Base-by-base conservation (phyloP, 345 rosid genomes). In the Aegle marmelos region DNA sequence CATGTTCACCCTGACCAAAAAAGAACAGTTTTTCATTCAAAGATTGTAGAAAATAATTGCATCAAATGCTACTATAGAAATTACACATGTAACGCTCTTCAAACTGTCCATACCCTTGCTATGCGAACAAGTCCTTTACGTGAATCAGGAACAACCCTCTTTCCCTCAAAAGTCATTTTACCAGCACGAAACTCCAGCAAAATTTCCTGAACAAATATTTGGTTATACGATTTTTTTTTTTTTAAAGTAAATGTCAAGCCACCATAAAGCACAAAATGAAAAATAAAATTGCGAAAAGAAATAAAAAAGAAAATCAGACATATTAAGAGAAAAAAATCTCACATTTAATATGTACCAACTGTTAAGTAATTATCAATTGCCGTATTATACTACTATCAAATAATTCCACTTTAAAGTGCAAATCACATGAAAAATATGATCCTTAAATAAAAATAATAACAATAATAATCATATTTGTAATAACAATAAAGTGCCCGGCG, bases 171-270 rank as follows among this genome's bases (percentile, higher is more conserved):
- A 73, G 68, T 41, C 98, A 96, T 94, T 87, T 94, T 96, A 76
- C 99, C 99, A 74, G 99, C 98, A 79, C 98, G 98, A 85, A 96
- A 96, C 88, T 96, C 98, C 77, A 96, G 77, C 93, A 96, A 80
- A 61, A 77, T 81, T 78, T 89, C 95, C 95, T 90, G 92, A 78
- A 73, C 80, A 75, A 85, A 72, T 6, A 63, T 25, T 48, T 7
- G 5, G 22, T 53, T 60, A 25, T n/a, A 73, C 36, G 54, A 60
- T 36, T 4, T 16, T 16, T 4, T 24, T n/a, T n/a, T n/a, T n/a
- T n/a, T n/a, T n/a, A 22, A 22, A 60, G 48, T 16, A 59, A 58
- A 19, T 17, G 8, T 3, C 63, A 50, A 10, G 60, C 16, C 9
- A 72, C 30, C 28, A 58, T 36, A 73, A 4, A 27, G 39, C 6